Percentiles rank a stretch among this genome's conserved stretches.
phyloP scores from a whole-genome alignment of 2,329 filamentous ascomycete species.

The Alternaria triticimaculans region DNA sequence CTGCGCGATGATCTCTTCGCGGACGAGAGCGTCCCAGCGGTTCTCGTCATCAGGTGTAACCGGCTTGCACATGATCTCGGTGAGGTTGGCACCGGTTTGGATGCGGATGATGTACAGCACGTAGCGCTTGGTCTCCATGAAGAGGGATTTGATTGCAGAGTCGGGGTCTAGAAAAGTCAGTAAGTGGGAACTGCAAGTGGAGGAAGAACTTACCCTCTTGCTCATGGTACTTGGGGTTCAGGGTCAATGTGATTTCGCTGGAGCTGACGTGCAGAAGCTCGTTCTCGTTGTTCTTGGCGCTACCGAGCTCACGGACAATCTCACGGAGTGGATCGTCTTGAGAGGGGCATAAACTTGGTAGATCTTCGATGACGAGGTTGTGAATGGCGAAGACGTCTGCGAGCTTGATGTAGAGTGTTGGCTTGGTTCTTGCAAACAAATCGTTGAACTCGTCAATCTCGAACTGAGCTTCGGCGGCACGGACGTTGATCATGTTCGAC shows the following conservation, averaged over 20 bases:
- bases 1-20: slow-evolving; percentile 72
- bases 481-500: slow-evolving; percentile 78
- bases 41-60: slow-evolving; percentile 86
- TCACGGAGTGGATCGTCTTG: slow-evolving; percentile 90
- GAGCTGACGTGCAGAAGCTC: slow-evolving; percentile 88
- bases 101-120: slow-evolving; percentile 97
- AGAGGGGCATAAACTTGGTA: slow-evolving; percentile 76
- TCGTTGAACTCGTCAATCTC: slow-evolving; percentile 99
- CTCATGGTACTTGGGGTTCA: slow-evolving; percentile 88
- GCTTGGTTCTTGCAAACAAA: slow-evolving; percentile 93
- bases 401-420: slow-evolving; percentile 99
- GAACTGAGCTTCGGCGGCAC: slow-evolving; percentile 87
- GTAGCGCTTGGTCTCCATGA: slow-evolving; percentile 98
- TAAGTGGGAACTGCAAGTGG: not conserved
- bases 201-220: slow-evolving; percentile 65
- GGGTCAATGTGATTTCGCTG: slow-evolving; percentile 86
- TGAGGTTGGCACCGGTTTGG: slow-evolving; percentile 87
- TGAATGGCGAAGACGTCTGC: slow-evolving; percentile 97
- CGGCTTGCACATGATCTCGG: slow-evolving; percentile 93
- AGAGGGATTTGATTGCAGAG: slow-evolving; percentile 86
- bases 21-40: slow-evolving; percentile 81
- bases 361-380: slow-evolving; percentile 80
- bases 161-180: slow-evolving; percentile 73
- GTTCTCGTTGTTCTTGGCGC: slow-evolving; percentile 93
- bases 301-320: slow-evolving; percentile 91